phyloP scores from a whole-genome alignment of 768 basidiomycete species.

The Dioszegia aurantiaca region DNA sequence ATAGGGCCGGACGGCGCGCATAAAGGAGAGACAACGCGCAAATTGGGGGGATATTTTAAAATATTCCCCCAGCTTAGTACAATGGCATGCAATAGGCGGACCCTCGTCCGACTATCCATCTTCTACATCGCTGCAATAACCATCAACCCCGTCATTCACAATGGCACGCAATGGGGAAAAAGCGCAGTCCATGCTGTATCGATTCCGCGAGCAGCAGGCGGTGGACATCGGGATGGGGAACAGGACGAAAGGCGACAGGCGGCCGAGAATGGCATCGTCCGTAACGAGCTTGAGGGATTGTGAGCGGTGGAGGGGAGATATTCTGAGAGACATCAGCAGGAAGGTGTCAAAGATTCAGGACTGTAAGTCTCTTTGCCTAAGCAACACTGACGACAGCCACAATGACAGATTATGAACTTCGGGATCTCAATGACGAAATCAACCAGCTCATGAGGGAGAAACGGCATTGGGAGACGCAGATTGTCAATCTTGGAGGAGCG shows the following conservation, averaged over 20 bases:
- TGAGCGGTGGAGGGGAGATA: conserved; percentile 94
- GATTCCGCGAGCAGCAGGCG: conserved; percentile 91
- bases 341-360: conserved; percentile 99
- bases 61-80: too few species aligned
- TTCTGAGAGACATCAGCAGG: conserved; percentile 85
- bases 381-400: conserved; percentile 61
- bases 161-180: conserved; percentile 97
- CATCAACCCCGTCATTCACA: conserved; percentile 5
- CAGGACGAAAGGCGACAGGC: conserved; percentile 68
- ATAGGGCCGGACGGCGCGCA: too few species aligned
- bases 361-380: conserved; percentile 58
- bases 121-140: background rate
- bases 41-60: too few species aligned
- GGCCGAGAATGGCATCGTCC: conserved; percentile 85
- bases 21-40: too few species aligned
- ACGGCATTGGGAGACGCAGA: conserved; percentile 96
- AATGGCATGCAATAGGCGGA: too few species aligned
- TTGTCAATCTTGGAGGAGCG: conserved; percentile 90
- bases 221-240: conserved; percentile 84
- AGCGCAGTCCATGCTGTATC: conserved; percentile 62
- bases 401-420: conserved; percentile 88
- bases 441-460: conserved; percentile 94
- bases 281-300: conserved; percentile 90
- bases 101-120: background rate
- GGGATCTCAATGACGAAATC: conserved; percentile 96